Evolutionary conservation across 2,329 filamentous ascomycete genomes (phyloP).

Genomic region (Trichoderma breve): DNA sequence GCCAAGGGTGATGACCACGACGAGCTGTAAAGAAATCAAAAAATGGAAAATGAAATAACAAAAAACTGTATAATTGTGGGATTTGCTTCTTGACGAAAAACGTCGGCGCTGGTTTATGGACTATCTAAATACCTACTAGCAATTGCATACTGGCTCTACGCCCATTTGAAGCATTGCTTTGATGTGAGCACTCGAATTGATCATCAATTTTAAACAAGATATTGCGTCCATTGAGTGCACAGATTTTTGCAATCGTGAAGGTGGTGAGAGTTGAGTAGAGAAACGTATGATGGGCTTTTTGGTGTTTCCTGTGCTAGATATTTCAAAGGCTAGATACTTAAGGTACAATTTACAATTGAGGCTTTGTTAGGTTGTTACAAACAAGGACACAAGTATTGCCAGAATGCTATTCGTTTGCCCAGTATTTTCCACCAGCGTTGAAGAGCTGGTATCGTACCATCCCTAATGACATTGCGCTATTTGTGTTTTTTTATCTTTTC

Average conservation of each 20-base stretch:
- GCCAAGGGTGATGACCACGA: constrained; percentile 62
- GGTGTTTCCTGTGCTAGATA: background rate
- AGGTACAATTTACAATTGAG: background rate
- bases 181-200: constrained; percentile 18
- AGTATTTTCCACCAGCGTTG: background rate
- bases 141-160: constrained; percentile 30
- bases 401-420: constrained; percentile 1
- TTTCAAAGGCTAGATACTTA: background rate
- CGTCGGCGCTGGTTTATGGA: constrained; percentile 34
- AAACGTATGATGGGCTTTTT: background rate
- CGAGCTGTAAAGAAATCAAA: constrained; percentile 63
- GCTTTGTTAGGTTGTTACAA: constrained; percentile 1
- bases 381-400: background rate
- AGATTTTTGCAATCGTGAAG: background rate
- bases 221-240: background rate
- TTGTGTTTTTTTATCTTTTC: background rate
- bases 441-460: background rate
- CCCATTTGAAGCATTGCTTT: constrained; percentile 28
- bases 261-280: background rate
- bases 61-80: constrained; percentile 29
- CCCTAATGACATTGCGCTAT: background rate
- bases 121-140: constrained; percentile 21
- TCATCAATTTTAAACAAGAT: background rate
- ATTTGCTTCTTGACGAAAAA: constrained; percentile 33
- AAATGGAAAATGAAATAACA: constrained; percentile 21